phyloP scores from a whole-genome alignment of 345 rosid species.

The Acer campestre region DNA sequence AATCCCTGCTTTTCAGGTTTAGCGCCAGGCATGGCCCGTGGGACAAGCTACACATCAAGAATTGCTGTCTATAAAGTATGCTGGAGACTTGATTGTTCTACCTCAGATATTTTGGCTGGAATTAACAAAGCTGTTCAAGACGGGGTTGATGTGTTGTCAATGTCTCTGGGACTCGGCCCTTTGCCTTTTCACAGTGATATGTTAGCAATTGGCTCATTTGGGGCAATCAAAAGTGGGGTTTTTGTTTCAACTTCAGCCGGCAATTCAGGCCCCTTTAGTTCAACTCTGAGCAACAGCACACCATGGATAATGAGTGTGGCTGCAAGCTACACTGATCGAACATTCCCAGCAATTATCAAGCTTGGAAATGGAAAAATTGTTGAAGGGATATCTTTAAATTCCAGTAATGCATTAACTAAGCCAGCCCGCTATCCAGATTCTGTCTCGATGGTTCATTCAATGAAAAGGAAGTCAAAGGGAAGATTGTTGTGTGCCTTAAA shows the following conservation, averaged over 20 bases:
- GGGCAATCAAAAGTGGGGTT: constrained; percentile 52
- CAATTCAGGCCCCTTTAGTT: constrained; percentile 59
- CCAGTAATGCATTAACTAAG: constrained; percentile 35
- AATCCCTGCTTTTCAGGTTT: constrained; percentile 52
- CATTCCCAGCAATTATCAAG: constrained; percentile 56
- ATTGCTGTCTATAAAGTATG: constrained; percentile 75
- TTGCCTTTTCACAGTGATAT: no score
- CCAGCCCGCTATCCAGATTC: constrained; percentile 3
- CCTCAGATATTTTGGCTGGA: constrained; percentile 62
- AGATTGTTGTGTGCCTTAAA: constrained; percentile 41
- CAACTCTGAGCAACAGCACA: constrained; percentile 54
- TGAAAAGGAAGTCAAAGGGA: constrained; percentile 36
- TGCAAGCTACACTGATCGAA: constrained; percentile 68
- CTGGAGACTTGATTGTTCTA: constrained; percentile 52
- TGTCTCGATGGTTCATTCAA: constrained; percentile 29
- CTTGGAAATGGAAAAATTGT: constrained; percentile 50
- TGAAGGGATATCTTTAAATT: constrained; percentile 52
- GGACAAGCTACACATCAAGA: constrained; percentile 68
- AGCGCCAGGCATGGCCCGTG: constrained; percentile 60
- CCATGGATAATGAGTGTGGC: constrained; percentile 93
- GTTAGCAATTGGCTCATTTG: constrained; percentile 13
- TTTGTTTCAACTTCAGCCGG: constrained; percentile 84
- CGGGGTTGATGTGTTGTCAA: constrained; percentile 75
- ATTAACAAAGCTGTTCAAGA: constrained; percentile 66
- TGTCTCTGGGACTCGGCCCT: constrained; percentile 56